Conservation (phyloP, 495 filamentous ascomycete genomes). For the Xylaria longipes region DNA sequence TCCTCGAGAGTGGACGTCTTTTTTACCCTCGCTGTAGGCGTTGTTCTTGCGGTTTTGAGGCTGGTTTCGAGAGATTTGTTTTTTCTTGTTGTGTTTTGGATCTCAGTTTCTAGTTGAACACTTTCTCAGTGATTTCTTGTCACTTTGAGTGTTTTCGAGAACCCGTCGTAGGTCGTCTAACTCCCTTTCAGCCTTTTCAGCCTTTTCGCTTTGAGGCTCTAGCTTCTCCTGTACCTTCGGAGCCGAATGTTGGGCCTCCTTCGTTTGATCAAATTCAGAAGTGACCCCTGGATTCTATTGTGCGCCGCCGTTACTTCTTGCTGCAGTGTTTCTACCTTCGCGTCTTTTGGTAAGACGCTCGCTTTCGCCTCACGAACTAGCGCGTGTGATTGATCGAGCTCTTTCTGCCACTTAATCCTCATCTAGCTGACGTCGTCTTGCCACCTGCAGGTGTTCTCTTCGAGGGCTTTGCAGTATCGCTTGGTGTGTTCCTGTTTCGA, state of each 20-base stretch:
- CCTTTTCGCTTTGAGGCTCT: background rate
- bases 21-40: background rate
- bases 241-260: background rate
- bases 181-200: background rate
- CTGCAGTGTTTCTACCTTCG: background rate
- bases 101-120: background rate
- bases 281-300: background rate
- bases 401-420: slow-evolving; percentile 1
- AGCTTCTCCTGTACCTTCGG: background rate
- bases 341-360: background rate
- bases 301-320: background rate
- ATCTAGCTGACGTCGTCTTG: background rate
- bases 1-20: background rate
- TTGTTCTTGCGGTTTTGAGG: background rate
- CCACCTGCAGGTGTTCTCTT: background rate
- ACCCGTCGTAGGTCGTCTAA: background rate
- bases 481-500: background rate
- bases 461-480: background rate
- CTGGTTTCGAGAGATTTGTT: background rate
- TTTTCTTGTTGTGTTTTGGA: background rate
- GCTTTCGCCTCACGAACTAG: background rate
- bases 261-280: background rate
- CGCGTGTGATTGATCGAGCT: background rate
- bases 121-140: background rate
- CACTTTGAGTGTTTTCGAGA: background rate